phyloP scores from a whole-genome alignment of 2,329 filamentous ascomycete genomes.

The Phialophora verrucosa region DNA sequence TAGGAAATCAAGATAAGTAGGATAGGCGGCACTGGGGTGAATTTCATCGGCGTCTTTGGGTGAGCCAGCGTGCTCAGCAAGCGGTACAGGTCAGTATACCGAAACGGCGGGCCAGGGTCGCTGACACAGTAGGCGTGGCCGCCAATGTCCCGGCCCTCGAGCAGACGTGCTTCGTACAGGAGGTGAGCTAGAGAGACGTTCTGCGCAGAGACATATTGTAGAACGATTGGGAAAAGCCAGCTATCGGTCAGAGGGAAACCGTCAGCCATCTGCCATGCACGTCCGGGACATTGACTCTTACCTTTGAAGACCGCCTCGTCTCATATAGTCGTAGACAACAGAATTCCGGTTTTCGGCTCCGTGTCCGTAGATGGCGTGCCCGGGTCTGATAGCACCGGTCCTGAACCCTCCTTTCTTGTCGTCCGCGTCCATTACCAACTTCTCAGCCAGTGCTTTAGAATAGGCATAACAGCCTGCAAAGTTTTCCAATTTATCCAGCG shows the following conservation, averaged over 20 bases:
- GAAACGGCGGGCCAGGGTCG: constrained; percentile 55
- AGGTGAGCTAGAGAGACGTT: constrained; percentile 63
- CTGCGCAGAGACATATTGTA: constrained; percentile 58
- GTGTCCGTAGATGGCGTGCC: constrained; percentile 61
- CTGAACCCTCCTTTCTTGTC: constrained; percentile 49
- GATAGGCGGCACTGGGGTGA: constrained; percentile 40
- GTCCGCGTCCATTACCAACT: constrained; percentile 56
- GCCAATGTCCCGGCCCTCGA: constrained; percentile 50
- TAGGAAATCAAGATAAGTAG: constrained; percentile 44
- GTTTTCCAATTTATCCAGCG: constrained; percentile 43
- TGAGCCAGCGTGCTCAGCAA: constrained; percentile 42
- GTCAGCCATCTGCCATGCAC: background rate
- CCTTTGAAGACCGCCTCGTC: constrained; percentile 44
- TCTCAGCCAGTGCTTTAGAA: constrained; percentile 60
- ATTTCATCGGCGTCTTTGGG: constrained; percentile 40
- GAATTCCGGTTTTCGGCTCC: constrained; percentile 48
- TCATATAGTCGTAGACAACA: constrained; percentile 50
- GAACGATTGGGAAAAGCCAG: constrained; percentile 55
- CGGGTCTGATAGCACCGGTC: constrained; percentile 61
- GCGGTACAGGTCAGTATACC: constrained; percentile 45
- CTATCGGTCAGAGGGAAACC: constrained; percentile 26
- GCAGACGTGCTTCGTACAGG: constrained; percentile 56
- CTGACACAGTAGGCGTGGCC: constrained; percentile 60
- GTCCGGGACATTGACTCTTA: constrained; percentile 4
- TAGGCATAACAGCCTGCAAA: constrained; percentile 58